These are phyloP conservation scores for Eutrema salsugineum DNA, from an alignment of 441 rosid species.

Conservation along the genomic window DNA sequence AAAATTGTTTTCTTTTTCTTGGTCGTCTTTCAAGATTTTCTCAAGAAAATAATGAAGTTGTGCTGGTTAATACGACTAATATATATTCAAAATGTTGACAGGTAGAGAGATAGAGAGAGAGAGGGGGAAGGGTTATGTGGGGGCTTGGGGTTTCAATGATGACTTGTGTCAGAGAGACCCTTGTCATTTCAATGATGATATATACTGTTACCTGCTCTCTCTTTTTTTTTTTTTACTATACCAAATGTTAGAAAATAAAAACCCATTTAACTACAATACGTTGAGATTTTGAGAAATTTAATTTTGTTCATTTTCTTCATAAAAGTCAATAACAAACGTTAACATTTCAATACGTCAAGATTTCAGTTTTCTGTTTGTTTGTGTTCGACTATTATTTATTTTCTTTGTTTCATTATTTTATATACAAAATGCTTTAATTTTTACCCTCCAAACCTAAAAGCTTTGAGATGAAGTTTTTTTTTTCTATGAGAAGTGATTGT, in stretches of 20 bases:
- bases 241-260: background rate
- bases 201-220: slow-evolving; percentile 29
- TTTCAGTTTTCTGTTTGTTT: background rate
- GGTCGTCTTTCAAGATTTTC: background rate
- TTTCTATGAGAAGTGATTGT: too few relatives aligned
- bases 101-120: slow-evolving; percentile 23
- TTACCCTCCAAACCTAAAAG: too few relatives aligned
- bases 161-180: slow-evolving; percentile 44
- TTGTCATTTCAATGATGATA: slow-evolving; percentile 38
- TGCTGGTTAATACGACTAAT: slow-evolving; percentile 38
- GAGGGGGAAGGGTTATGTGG: slow-evolving; percentile 28
- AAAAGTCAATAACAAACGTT: slow-evolving; percentile 24
- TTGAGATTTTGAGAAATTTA: background rate
- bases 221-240: background rate
- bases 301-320: background rate
- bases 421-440: background rate
- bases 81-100: slow-evolving; percentile 13
- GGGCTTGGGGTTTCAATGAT: slow-evolving; percentile 49
- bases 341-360: background rate
- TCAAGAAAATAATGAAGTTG: slow-evolving; percentile 22
- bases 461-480: too few relatives aligned
- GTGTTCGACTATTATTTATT: background rate
- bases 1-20: background rate
- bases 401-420: background rate
- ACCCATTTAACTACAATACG: slow-evolving; percentile 17